Conservation (phyloP, 1,284 basidiomycete species). For the Hemileccinum hortonii region DNA sequence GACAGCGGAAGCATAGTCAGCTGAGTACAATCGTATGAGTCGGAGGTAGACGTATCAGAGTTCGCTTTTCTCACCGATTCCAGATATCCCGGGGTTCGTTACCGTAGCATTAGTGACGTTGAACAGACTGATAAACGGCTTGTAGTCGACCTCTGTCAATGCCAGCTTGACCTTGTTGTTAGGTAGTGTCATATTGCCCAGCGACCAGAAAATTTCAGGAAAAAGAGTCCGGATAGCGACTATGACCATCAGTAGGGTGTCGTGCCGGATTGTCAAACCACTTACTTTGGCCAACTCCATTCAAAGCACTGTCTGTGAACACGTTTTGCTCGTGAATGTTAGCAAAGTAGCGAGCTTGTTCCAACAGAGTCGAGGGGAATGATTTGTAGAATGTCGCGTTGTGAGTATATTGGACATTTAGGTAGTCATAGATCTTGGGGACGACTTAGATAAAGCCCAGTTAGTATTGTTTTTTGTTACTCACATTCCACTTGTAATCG, state of each 20-base stretch:
- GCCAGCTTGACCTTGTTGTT: constrained; percentile 44
- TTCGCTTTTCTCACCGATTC: constrained; percentile 31
- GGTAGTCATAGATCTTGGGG: constrained; percentile 46
- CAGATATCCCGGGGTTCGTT: constrained; percentile 34
- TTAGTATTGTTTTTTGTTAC: constrained; percentile 1
- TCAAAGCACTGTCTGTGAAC: constrained; percentile 42
- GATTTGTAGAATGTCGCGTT: constrained; percentile 40
- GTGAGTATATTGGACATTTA: constrained; percentile 54
- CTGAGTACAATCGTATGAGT: constrained; percentile 22
- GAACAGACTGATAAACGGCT: constrained; percentile 53
- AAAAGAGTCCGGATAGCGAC: constrained; percentile 43
- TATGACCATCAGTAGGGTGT: constrained; percentile 1
- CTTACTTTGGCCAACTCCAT: constrained; percentile 48
- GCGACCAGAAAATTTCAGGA: constrained; percentile 44
- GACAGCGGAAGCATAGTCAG: constrained; percentile 49
- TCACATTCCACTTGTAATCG: constrained; percentile 32
- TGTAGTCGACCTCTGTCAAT: constrained; percentile 47
- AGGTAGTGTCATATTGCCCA: constrained; percentile 41
- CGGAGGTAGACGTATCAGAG: neutral
- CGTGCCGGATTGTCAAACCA: neutral
- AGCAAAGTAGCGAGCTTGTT: constrained; percentile 45
- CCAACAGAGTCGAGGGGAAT: constrained; percentile 35
- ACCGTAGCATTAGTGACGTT: constrained; percentile 44
- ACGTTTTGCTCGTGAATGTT: constrained; percentile 51
- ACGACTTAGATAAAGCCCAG: neutral